These are phyloP conservation scores for Fraxinus sp. DNA, from an alignment of 305 asterid species.

Conservation along the genomic window DNA sequence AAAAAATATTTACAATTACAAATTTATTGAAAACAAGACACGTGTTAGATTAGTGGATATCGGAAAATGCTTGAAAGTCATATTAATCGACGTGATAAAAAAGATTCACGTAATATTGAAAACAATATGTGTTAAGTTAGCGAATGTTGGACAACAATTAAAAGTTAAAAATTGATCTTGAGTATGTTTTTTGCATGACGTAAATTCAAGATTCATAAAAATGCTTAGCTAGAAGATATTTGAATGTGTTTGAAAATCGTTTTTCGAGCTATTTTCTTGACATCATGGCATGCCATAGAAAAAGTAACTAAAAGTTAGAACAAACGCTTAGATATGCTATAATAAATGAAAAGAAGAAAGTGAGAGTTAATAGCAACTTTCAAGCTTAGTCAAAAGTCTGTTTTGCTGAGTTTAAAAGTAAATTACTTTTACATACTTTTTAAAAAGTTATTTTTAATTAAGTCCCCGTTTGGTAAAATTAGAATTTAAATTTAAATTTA, in stretches of 20 bases:
- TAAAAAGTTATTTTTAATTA: neutral
- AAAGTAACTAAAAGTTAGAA: neutral
- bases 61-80: neutral
- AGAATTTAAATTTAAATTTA: too few relatives aligned
- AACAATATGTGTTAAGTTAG: neutral
- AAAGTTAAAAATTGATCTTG: neutral
- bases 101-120: neutral
- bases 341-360: neutral
- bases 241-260: neutral
- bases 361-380: neutral
- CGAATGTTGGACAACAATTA: neutral
- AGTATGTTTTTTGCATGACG: neutral
- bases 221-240: neutral
- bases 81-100: too few relatives aligned
- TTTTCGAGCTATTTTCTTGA: neutral
- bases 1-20: neutral
- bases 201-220: too few relatives aligned
- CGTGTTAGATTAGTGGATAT: neutral
- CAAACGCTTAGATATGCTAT: neutral
- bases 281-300: neutral
- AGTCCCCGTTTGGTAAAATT: too few relatives aligned
- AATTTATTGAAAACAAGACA: neutral
- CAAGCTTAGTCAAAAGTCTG: neutral
- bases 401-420: neutral
- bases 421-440: neutral